A percentile compares a stretch with the other conserved stretches of the same genome.
These are phyloP conservation scores for Cystobasidium onofrii DNA, from an alignment of 768 basidiomycete genomes.

Conservation along the genomic window DNA sequence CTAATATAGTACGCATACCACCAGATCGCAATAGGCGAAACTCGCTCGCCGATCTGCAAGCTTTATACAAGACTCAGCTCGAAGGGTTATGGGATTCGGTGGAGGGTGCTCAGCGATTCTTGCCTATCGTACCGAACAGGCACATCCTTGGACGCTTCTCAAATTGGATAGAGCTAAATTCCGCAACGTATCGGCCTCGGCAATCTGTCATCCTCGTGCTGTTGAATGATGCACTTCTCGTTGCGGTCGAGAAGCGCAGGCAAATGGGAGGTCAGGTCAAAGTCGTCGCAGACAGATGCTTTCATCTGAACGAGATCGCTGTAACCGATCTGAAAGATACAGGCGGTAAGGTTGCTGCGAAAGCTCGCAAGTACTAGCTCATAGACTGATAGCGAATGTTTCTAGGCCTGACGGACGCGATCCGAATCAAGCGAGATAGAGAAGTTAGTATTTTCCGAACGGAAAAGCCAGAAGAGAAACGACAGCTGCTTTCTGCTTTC, in stretches of 20 bases:
- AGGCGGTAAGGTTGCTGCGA: constrained; percentile 63
- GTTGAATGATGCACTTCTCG: constrained; percentile 80
- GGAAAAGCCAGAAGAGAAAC: constrained; percentile 73
- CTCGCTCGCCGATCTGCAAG: constrained; percentile 87
- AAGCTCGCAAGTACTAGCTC: no score
- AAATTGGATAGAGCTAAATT: constrained; percentile 71
- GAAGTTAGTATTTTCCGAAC: constrained; percentile 91
- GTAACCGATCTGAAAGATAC: constrained; percentile 95
- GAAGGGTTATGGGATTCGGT: constrained; percentile 79
- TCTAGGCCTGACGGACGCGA: constrained; percentile 74
- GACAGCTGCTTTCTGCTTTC: constrained; percentile 70
- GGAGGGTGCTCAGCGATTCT: constrained; percentile 90
- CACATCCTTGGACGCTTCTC: constrained; percentile 83
- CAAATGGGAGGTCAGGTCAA: constrained; percentile 59
- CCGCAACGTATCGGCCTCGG: constrained; percentile 88
- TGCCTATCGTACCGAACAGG: constrained; percentile 79
- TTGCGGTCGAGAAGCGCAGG: constrained; percentile 64
- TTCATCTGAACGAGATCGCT: constrained; percentile 85
- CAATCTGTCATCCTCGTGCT: constrained; percentile 81
- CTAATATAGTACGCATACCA: no score
- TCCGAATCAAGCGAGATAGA: constrained; percentile 87
- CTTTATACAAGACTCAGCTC: constrained; percentile 91
- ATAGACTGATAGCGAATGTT: no score
- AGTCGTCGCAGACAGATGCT: constrained; percentile 85
- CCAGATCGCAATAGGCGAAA: constrained; percentile 60